Evolutionary conservation across 768 basidiomycete genomes (phyloP), one percentile per base, ranked within the genome.

Genomic region (Xerocomus potaroensis): DNA sequence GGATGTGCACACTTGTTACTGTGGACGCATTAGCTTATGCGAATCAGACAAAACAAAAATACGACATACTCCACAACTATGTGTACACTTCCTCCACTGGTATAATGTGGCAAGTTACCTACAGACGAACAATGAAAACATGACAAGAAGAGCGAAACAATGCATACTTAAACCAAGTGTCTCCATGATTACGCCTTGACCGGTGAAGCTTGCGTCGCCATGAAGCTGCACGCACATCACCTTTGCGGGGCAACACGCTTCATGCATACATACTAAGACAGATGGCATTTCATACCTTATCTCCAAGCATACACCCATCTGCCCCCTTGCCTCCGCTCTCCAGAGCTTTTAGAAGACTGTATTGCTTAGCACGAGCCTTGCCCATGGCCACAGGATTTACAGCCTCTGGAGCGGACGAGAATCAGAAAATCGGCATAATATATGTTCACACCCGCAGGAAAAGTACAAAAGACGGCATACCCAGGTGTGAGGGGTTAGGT

Each of bases 141-240:
- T 7, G 34, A 9, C 1, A 40, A 3, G 6, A 18, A 2, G 21
- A 29, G 7, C 22, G 8, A 11, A 18, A 21, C n/a, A 16, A 23
- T 6, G 58, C 84, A 41, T 52, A 83, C 89, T 92, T 45, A 95
- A 68, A 5, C 91, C 89, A 26, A 96, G 72, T 15, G 78, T 75
- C 64, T 95, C 93, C 83, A 91, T 93, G 15, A 93, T 79, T 5
- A 95, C 75, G 2, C 93, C 92, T 62, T 95, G 93, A 0, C 92
- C 93, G 0, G 86, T 78, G 60, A 95, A 94, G 48, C 87, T 90
- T 1, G 89, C 91, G 63, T 96, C 93, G 3, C 93, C 93, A 53
- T 95, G 93, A 38, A 96, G 65, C 57, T 93, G 90, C 0, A 95
- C 84, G 51, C 86, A 91, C 80, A 95, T 84, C 3, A 84, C 93